Percentiles rank a stretch among this genome's conserved stretches.
These are phyloP conservation scores for Chaetomiaceae sp. DNA, from an alignment of 2,329 filamentous ascomycete genomes.

Conservation along the genomic window DNA sequence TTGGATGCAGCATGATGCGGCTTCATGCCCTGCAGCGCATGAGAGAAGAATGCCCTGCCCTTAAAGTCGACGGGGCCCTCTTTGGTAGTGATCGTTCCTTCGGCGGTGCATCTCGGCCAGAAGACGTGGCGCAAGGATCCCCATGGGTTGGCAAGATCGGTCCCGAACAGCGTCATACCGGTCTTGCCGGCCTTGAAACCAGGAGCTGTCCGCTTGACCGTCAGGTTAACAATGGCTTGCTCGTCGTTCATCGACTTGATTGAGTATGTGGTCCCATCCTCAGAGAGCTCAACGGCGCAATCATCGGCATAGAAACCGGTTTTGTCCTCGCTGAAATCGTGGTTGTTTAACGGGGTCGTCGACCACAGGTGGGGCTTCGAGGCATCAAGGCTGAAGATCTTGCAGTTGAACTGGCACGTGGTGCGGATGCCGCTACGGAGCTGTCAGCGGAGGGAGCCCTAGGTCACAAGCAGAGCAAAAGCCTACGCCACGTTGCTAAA, in stretches of 20 bases:
- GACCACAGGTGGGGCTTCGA: constrained; percentile 77
- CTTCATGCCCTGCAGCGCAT: constrained; percentile 97
- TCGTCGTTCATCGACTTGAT: constrained; percentile 89
- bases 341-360: constrained; percentile 71
- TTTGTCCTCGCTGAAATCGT: constrained; percentile 80
- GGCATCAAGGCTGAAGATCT: constrained; percentile 76
- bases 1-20: constrained; percentile 88
- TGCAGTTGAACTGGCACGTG: constrained; percentile 90
- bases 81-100: constrained; percentile 80
- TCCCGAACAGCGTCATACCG: constrained; percentile 80
- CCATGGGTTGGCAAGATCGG: constrained; percentile 82
- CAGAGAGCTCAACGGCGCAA: constrained; percentile 78
- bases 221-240: constrained; percentile 78
- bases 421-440: constrained; percentile 72
- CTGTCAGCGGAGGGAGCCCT: constrained; percentile 18
- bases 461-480: constrained; percentile 9
- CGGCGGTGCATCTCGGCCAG: constrained; percentile 81
- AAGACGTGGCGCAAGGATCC: constrained; percentile 88
- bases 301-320: constrained; percentile 81
- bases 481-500: constrained; percentile 94
- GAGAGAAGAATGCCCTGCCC: constrained; percentile 73
- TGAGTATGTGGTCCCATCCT: constrained; percentile 75
- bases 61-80: constrained; percentile 77
- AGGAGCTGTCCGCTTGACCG: constrained; percentile 68
- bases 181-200: constrained; percentile 82